Percentiles rank a stretch among this genome's conserved stretches.
Evolutionary conservation across 2,329 filamentous ascomycete species (phyloP).

Genomic region (Claviceps humidiphila): DNA sequence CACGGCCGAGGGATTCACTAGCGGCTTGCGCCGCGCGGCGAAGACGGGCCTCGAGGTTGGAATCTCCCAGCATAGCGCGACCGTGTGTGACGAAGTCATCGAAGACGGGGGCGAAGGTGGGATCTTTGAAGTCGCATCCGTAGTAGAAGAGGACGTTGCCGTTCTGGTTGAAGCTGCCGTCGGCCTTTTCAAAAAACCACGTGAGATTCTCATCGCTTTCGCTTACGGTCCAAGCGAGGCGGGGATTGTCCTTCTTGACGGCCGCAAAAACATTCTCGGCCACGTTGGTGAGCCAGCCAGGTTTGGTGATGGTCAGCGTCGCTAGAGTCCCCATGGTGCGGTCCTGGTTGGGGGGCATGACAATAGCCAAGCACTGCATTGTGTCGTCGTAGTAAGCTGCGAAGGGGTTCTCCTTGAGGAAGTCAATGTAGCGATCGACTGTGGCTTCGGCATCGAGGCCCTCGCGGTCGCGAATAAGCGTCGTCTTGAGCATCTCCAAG

Average conservation of each 20-base stretch:
- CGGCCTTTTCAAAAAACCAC: constrained; percentile 97
- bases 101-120: constrained; percentile 65
- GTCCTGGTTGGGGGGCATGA: constrained; percentile 58
- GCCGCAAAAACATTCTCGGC: constrained; percentile 90
- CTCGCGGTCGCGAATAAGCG: constrained; percentile 69
- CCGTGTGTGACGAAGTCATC: constrained; percentile 74
- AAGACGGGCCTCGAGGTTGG: constrained; percentile 77
- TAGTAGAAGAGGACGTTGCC: constrained; percentile 96
- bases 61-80: constrained; percentile 75
- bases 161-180: constrained; percentile 74
- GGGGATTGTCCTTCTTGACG: constrained; percentile 86
- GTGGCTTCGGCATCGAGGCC: constrained; percentile 70
- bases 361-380: constrained; percentile 85
- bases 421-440: constrained; percentile 76
- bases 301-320: constrained; percentile 85
- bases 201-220: constrained; percentile 92
- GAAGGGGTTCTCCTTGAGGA: constrained; percentile 65
- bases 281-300: constrained; percentile 87
- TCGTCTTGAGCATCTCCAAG: constrained; percentile 63
- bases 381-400: constrained; percentile 89
- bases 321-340: constrained; percentile 68
- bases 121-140: constrained; percentile 67
- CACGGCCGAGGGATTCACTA: constrained; percentile 30
- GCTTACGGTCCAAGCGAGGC: constrained; percentile 91
- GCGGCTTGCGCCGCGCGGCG: constrained; percentile 63